Percentiles rank a stretch among this genome's conserved stretches.
These are phyloP conservation scores for Solanum hybrid DNA, from an alignment of 305 asterid genomes.

Conservation along the genomic window DNA sequence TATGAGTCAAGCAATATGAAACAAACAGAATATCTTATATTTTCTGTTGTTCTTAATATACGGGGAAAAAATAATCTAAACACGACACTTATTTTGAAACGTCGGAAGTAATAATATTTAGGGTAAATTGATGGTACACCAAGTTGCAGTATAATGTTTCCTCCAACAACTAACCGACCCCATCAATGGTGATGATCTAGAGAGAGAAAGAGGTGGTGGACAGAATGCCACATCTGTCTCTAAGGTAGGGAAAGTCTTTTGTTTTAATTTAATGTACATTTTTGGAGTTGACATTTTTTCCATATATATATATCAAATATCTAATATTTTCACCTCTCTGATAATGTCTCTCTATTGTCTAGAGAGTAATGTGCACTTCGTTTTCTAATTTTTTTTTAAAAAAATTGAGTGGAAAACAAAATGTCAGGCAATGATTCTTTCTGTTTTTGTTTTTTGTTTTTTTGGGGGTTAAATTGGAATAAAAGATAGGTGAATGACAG, in stretches of 20 bases:
- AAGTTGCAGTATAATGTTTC: constrained; percentile 27
- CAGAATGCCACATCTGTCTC: constrained; percentile 8
- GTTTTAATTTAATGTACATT: neutral
- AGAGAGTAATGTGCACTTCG: constrained; percentile 1
- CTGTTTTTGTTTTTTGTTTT: neutral
- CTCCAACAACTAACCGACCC: constrained; percentile 39
- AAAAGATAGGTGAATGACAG: neutral
- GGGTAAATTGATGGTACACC: neutral
- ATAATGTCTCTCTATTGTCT: neutral
- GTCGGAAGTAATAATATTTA: neutral
- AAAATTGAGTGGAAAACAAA: neutral
- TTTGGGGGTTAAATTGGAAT: neutral
- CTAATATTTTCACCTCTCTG: constrained; percentile 1
- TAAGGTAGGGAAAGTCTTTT: neutral
- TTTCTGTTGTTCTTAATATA: neutral
- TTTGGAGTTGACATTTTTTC: neutral
- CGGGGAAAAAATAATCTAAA: rapidly evolving
- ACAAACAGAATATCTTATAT: neutral
- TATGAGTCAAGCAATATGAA: neutral
- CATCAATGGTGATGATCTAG: constrained; percentile 16
- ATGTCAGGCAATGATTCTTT: neutral
- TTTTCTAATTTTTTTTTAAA: neutral
- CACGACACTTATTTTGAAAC: neutral
- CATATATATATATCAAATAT: neutral
- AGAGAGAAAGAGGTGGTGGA: neutral